Evolutionary conservation across 148 eudicot species (phyloP).

Genomic region (Nepenthes mirabilis): DNA sequence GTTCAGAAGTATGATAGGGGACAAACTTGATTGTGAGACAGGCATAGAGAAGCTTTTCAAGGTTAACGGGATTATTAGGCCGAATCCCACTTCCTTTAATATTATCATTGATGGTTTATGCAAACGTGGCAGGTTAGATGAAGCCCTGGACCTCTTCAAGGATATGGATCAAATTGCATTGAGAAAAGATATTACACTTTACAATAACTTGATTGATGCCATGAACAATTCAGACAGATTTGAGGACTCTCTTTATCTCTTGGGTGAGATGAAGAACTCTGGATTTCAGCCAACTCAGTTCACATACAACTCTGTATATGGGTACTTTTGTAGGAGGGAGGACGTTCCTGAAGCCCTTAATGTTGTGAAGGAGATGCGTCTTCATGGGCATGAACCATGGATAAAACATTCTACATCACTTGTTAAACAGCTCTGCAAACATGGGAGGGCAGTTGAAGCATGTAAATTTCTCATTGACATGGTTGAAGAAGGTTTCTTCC

Average conservation of each 20-base stretch:
- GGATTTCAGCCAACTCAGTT: constrained; percentile 41
- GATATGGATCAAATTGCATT: constrained; percentile 47
- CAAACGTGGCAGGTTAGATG: constrained; percentile 33
- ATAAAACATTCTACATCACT: constrained; percentile 76
- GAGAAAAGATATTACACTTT: constrained; percentile 35
- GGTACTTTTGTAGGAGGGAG: constrained; percentile 42
- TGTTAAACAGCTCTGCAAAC: constrained; percentile 41
- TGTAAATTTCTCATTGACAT: constrained; percentile 45
- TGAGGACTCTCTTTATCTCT: constrained; percentile 40
- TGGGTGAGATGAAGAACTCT: constrained; percentile 47
- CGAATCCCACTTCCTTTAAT: constrained; percentile 38
- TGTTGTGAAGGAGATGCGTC: constrained; percentile 61
- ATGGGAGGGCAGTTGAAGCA: constrained; percentile 51
- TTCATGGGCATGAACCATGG: constrained; percentile 69
- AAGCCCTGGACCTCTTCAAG: constrained; percentile 48
- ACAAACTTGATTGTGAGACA: constrained; percentile 11
- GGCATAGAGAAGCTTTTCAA: constrained; percentile 24
- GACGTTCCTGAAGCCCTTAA: constrained; percentile 45
- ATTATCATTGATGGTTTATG: constrained; percentile 52
- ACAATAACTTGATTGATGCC: constrained; percentile 53
- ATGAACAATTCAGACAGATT: constrained; percentile 43
- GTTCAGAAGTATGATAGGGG: constrained; percentile 27
- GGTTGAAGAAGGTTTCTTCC: constrained; percentile 55
- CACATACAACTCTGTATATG: constrained; percentile 54
- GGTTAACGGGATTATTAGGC: constrained; percentile 14